Conservation (phyloP, 352 stramenopile species). For the Pythium diclinum region DNA sequence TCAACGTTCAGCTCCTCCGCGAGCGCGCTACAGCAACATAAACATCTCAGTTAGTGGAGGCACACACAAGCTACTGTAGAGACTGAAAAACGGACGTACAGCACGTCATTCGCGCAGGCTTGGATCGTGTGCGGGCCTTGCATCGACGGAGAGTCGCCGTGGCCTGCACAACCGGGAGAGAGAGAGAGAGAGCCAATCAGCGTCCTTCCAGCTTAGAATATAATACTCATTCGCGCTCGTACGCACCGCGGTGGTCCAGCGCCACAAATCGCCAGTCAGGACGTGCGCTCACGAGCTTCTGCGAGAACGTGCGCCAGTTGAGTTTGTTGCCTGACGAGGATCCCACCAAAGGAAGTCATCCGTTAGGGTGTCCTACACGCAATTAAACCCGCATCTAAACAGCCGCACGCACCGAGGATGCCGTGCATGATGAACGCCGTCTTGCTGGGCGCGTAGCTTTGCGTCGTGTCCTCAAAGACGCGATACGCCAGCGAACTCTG, state of each 20-base stretch:
- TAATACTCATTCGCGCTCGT: too few relatives aligned
- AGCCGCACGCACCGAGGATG: slow-evolving; percentile 54
- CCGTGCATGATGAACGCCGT: slow-evolving; percentile 78
- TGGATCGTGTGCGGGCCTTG: slow-evolving; percentile 53
- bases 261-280: slow-evolving; percentile 62
- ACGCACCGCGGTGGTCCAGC: slow-evolving; percentile 61
- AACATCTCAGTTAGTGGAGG: neutral
- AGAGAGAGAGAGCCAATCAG: neutral
- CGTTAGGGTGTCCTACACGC: neutral
- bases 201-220: too few relatives aligned
- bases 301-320: slow-evolving; percentile 82
- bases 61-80: too few relatives aligned
- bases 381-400: neutral
- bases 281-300: slow-evolving; percentile 31
- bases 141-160: slow-evolving; percentile 75
- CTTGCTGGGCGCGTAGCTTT: slow-evolving; percentile 40
- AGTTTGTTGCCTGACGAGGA: slow-evolving; percentile 68
- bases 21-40: slow-evolving; percentile 34
- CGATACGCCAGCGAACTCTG: slow-evolving; percentile 64
- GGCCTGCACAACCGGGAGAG: slow-evolving; percentile 28
- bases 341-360: neutral
- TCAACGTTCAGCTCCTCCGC: slow-evolving; percentile 47
- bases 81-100: slow-evolving; percentile 34
- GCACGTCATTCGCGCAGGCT: slow-evolving; percentile 64
- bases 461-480: slow-evolving; percentile 51